Percentiles rank a stretch among this genome's conserved stretches.
Conservation (phyloP, 2,329 filamentous ascomycete genomes). For the Raffaelea ambrosiae region DNA sequence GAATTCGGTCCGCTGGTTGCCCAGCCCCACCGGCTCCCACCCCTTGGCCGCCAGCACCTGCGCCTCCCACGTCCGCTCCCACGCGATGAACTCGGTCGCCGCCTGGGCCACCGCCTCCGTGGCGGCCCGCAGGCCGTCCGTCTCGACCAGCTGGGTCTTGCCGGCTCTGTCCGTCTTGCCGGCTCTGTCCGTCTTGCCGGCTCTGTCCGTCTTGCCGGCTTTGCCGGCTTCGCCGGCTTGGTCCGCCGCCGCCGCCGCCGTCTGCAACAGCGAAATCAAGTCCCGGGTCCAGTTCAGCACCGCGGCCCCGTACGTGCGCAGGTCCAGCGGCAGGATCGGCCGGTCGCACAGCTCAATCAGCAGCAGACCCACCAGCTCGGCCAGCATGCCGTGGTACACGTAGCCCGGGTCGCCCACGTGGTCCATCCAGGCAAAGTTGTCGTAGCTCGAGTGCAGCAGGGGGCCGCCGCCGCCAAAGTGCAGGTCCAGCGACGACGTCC, state of each 20-base stretch:
- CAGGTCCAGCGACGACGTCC: constrained; percentile 80
- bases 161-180: no score
- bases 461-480: constrained; percentile 43
- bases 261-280: constrained; percentile 9
- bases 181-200: no score
- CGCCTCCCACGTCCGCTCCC: constrained; percentile 70
- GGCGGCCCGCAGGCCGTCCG: constrained; percentile 55
- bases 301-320: constrained; percentile 61
- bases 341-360: constrained; percentile 77
- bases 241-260: constrained; percentile 39
- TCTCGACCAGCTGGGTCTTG: constrained; percentile 31
- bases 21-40: constrained; percentile 64
- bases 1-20: constrained; percentile 60
- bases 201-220: constrained; percentile 20
- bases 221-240: constrained; percentile 23
- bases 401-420: constrained; percentile 75
- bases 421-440: constrained; percentile 81
- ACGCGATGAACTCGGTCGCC: constrained; percentile 60
- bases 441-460: constrained; percentile 78
- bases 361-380: constrained; percentile 72
- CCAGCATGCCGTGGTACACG: constrained; percentile 68
- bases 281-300: constrained; percentile 53
- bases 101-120: constrained; percentile 50
- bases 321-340: constrained; percentile 73
- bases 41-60: constrained; percentile 63